phyloP scores from a whole-genome alignment of 441 rosid species.

The Raphanus hybrid region DNA sequence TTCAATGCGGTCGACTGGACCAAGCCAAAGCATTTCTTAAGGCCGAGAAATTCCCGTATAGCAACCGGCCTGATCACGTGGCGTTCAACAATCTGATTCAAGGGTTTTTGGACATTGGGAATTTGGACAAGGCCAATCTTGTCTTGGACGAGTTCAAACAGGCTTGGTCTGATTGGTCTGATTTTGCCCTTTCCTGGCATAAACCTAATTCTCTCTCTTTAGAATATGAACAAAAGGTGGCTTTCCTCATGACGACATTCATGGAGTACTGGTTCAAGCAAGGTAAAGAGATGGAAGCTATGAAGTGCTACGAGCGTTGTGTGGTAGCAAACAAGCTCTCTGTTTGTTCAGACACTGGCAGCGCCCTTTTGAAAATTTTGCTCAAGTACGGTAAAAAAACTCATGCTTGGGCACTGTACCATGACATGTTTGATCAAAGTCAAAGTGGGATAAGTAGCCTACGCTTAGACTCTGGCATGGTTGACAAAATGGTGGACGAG shows the following conservation, averaged over 20 bases:
- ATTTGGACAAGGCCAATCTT: background rate
- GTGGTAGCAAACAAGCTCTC: background rate
- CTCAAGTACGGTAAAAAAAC: background rate
- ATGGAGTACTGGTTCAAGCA: slow-evolving; percentile 21
- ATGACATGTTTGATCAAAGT: background rate
- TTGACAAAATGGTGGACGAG: background rate
- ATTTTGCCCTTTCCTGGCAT: background rate
- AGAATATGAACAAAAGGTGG: background rate
- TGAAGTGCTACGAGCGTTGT: background rate
- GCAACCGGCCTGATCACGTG: background rate
- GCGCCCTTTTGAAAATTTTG: background rate
- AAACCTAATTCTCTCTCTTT: background rate
- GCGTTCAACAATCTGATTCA: background rate
- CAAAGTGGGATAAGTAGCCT: background rate
- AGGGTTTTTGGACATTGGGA: background rate
- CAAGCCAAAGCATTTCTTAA: background rate
- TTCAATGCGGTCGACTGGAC: background rate
- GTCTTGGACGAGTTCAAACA: background rate
- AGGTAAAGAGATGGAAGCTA: slow-evolving; percentile 14
- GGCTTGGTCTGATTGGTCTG: background rate
- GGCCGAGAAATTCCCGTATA: background rate
- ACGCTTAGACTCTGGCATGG: background rate
- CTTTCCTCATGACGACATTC: slow-evolving; percentile 2
- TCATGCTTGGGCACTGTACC: slow-evolving; percentile 7
- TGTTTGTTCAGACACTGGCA: background rate